A percentile compares a stretch with the other conserved stretches of the same genome.
Conservation (phyloP, 345 rosid species). For the Linum lewisii region DNA sequence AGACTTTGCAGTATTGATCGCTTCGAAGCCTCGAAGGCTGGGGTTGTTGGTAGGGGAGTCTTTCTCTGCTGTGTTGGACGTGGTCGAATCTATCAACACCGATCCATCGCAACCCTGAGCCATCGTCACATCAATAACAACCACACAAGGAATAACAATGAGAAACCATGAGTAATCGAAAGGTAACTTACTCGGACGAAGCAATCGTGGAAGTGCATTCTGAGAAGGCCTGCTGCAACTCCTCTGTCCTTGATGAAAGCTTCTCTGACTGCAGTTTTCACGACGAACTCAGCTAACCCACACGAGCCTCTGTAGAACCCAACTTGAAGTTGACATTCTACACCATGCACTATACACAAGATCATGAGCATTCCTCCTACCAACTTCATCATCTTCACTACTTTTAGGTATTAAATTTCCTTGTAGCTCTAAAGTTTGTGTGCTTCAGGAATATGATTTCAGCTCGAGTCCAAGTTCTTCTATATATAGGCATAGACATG, state of each 20-base stretch:
- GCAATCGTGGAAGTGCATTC: constrained; percentile 61
- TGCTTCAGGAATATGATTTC: too few relatives aligned
- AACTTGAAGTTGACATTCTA: constrained; percentile 6
- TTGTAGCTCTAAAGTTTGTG: too few relatives aligned
- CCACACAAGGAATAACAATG: background rate
- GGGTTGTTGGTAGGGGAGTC: constrained; percentile 37
- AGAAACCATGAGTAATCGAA: background rate
- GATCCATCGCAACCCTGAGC: constrained; percentile 52
- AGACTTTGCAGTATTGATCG: constrained; percentile 37
- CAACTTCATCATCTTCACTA: background rate
- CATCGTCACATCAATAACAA: too few relatives aligned
- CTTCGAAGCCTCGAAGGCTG: constrained; percentile 42
- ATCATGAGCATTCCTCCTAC: background rate
- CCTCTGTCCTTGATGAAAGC: constrained; percentile 27
- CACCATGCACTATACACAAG: background rate
- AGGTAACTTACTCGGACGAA: constrained; percentile 35
- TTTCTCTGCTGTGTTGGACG: constrained; percentile 40
- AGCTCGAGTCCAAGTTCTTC: too few relatives aligned
- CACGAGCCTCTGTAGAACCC: constrained; percentile 36
- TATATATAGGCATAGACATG: too few relatives aligned
- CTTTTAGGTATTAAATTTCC: too few relatives aligned
- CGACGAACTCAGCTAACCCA: constrained; percentile 30
- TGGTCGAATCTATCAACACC: constrained; percentile 33
- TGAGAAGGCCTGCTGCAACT: constrained; percentile 37
- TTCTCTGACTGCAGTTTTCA: constrained; percentile 31